A percentile compares a stretch with the other conserved stretches of the same genome.
Evolutionary conservation across 2,329 filamentous ascomycete genomes (phyloP).

Genomic region (Talaromyces piceae): DNA sequence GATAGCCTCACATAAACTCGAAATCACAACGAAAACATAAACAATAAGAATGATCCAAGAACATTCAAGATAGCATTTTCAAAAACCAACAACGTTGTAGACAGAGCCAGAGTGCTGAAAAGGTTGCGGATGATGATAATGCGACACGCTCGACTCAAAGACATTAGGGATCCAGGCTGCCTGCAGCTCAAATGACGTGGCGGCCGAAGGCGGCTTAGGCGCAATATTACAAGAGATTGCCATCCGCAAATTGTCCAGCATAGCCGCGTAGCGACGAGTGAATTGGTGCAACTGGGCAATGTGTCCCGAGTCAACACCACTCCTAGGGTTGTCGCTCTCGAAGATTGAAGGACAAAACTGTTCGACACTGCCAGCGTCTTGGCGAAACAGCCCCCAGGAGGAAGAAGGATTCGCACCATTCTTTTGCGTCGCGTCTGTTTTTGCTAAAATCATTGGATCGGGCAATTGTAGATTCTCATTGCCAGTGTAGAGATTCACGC

Average conservation of each 20-base stretch:
- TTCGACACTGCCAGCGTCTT: neutral
- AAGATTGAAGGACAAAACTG: neutral
- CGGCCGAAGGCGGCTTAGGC: neutral
- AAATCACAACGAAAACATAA: neutral
- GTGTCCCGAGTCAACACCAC: neutral
- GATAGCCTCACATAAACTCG: neutral
- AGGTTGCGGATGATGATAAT: neutral
- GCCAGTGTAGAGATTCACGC: neutral
- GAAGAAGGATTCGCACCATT: neutral
- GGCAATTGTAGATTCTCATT: neutral
- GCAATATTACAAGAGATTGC: neutral
- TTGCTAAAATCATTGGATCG: neutral
- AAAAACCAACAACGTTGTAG: neutral
- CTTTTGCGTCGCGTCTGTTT: neutral
- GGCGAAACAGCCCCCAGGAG: neutral
- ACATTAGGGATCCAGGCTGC: conserved; percentile 4
- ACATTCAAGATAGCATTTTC: neutral
- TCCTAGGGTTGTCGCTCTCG: neutral
- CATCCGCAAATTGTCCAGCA: conserved; percentile 3
- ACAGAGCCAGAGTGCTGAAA: neutral
- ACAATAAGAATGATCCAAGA: neutral
- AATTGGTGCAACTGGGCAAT: neutral
- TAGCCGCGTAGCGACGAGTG: conserved; percentile 2
- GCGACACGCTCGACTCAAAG: neutral
- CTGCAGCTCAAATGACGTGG: neutral